Evolutionary conservation across 768 basidiomycete genomes (phyloP).

Genomic region (Tremella fuciformis): DNA sequence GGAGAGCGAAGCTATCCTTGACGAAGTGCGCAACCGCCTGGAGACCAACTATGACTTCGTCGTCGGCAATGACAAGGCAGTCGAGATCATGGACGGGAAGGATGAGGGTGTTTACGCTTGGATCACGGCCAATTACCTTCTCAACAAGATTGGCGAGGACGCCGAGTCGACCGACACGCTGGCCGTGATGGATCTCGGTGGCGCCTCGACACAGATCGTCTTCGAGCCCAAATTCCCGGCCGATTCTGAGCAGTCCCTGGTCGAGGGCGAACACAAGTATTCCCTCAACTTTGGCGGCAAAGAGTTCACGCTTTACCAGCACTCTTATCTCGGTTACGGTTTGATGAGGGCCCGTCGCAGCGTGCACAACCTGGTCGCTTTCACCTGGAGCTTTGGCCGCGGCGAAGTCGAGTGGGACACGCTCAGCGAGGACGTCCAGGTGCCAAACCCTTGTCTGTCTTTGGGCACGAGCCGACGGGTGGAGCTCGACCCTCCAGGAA

Average conservation of each 20-base stretch:
- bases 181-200: constrained; percentile 93
- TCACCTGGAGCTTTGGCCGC: constrained; percentile 61
- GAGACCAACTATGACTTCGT: constrained; percentile 66
- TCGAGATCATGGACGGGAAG: constrained; percentile 88
- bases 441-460: constrained; percentile 81
- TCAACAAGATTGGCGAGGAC: constrained; percentile 66
- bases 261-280: constrained; percentile 89
- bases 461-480: constrained; percentile 64
- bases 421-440: constrained; percentile 47
- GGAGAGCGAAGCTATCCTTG: constrained; percentile 69
- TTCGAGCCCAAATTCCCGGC: constrained; percentile 74
- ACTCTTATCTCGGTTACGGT: constrained; percentile 96
- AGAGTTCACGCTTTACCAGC: constrained; percentile 81
- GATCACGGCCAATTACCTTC: constrained; percentile 94
- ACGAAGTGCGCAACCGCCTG: constrained; percentile 66
- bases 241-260: constrained; percentile 55
- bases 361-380: constrained; percentile 87
- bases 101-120: constrained; percentile 99
- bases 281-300: constrained; percentile 70
- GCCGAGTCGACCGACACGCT: constrained; percentile 61
- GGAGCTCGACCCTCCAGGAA: constrained; percentile 59
- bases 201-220: constrained; percentile 95
- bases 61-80: constrained; percentile 59
- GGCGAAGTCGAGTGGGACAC: constrained; percentile 52
- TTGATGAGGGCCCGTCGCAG: constrained; percentile 80